Base-by-base conservation (phyloP, 2,329 filamentous ascomycete species). In the Rugonectria rugulosa region DNA sequence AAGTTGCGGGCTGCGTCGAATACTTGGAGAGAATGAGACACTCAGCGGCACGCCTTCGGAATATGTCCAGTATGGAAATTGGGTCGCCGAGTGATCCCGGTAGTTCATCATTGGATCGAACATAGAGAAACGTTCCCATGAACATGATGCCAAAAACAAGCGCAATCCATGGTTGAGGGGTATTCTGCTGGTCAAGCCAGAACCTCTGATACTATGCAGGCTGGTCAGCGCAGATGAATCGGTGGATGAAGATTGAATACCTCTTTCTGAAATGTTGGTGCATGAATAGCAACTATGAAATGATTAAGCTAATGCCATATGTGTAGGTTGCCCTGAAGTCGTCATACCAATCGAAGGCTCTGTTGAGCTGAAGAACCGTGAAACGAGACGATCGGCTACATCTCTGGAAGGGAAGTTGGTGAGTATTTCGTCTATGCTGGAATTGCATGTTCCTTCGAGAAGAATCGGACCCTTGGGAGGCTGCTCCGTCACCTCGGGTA, bases 21-120 rank as follows among this genome's bases (percentile, higher is more conserved):
- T 65, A 64, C 9, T 59, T 63, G 14, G 62, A 61, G 0, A 63
- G 2, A 2, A 65, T 19, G 1, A 64, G 49, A 40, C 62, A 64
- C 12, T 64, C 62, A 0, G 62, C 47, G 4, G 62, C 58, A 3
- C 62, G 62, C 0, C 55, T 34, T 2, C 60, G 59, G 2, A 64
- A 64, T 0, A 29, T 20, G 5, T 61, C 59, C 37, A 52, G 41
- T 0, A 58, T 51, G 5, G 47, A 44, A 9, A 53, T 38, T 2
- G 56, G 62, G 2, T 56, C 20, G 0, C 59, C 62, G n/a, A 64
- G 34, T 8, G 41, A 44, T 5, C 43, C 47, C 0, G 62, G 57
- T 0, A 63, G 31, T 3, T 56, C 57, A 2, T 65, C 59, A 27
- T 61, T 48, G 0, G 57, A 54, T 10, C 60, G 53, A 8, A 64